These are phyloP conservation scores for Polytrichum commune DNA, from an alignment of 225 moss, liverwort and hornwort species.

Conservation along the genomic window DNA sequence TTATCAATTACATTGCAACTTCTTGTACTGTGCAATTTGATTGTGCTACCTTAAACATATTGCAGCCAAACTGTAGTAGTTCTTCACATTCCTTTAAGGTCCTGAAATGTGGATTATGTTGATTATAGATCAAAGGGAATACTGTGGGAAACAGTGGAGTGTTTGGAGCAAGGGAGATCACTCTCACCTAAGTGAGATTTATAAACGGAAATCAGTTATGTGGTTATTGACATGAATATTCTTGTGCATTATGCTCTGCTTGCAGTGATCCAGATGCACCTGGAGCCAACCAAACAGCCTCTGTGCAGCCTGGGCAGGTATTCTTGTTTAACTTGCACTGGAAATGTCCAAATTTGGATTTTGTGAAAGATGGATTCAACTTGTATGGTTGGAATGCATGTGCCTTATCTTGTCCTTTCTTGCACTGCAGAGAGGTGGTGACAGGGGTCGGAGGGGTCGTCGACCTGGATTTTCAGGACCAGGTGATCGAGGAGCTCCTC, in stretches of 20 bases:
- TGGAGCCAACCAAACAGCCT: constrained; percentile 62
- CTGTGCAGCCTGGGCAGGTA: constrained; percentile 69
- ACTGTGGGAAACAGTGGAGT: too few relatives aligned
- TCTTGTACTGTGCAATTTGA: not conserved
- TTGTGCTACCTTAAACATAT: not conserved
- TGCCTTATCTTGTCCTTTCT: not conserved
- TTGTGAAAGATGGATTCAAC: not conserved
- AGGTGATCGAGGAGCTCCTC: constrained; percentile 51
- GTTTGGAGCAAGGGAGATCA: too few relatives aligned
- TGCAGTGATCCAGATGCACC: constrained; percentile 90
- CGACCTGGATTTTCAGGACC: constrained; percentile 59
- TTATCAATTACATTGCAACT: too few relatives aligned
- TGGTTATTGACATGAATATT: not conserved
- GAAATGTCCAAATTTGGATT: too few relatives aligned
- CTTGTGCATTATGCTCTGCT: not conserved
- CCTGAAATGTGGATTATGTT: too few relatives aligned
- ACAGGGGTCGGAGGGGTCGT: constrained; percentile 75
- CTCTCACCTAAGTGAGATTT: too few relatives aligned
- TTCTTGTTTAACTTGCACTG: not conserved
- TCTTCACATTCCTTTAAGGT: too few relatives aligned
- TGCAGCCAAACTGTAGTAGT: too few relatives aligned
- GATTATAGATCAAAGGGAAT: too few relatives aligned
- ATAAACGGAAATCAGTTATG: too few relatives aligned
- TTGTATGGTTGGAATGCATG: not conserved
- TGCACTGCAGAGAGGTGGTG: constrained; percentile 62